Evolutionary conservation across 2,329 filamentous ascomycete genomes (phyloP).

Genomic region (Penicillium aurantiogriseum): DNA sequence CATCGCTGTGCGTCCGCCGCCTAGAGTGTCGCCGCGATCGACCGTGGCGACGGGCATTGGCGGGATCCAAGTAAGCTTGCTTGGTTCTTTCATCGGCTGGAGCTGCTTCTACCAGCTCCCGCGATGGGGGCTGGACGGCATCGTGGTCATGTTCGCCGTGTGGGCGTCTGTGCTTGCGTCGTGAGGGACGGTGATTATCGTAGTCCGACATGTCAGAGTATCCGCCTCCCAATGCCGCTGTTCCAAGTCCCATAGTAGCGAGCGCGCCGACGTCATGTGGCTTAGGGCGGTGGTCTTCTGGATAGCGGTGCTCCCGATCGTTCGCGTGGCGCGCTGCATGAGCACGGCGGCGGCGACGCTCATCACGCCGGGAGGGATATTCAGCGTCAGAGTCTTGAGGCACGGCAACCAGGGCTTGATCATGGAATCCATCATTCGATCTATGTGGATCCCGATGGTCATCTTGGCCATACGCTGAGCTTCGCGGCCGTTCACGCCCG

Average conservation of each 20-base stretch:
- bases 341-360: constrained; percentile 42
- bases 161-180: constrained; percentile 23
- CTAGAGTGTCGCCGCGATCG: constrained; percentile 27
- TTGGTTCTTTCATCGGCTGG: constrained; percentile 2
- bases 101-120: constrained; percentile 18
- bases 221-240: constrained; percentile 36
- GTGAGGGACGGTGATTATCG: constrained; percentile 20
- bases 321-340: constrained; percentile 25
- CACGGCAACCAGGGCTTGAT: constrained; percentile 45
- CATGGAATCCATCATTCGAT: constrained; percentile 38
- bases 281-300: constrained; percentile 25
- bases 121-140: constrained; percentile 11
- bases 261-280: constrained; percentile 17
- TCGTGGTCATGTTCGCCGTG: constrained; percentile 24
- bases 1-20: constrained; percentile 27
- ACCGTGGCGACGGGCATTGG: constrained; percentile 16
- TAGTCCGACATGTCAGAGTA: constrained; percentile 36
- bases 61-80: constrained; percentile 17
- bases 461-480: constrained; percentile 30
- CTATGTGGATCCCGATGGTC: constrained; percentile 38
- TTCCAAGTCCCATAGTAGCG: constrained; percentile 34
- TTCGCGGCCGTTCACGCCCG: constrained; percentile 31
- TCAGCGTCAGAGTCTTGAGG: constrained; percentile 50
- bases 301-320: constrained; percentile 14
- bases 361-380: constrained; percentile 45